Percentiles rank a stretch among this genome's conserved stretches.
phyloP scores from a whole-genome alignment of 768 basidiomycete species.

The Suillus sp. region DNA sequence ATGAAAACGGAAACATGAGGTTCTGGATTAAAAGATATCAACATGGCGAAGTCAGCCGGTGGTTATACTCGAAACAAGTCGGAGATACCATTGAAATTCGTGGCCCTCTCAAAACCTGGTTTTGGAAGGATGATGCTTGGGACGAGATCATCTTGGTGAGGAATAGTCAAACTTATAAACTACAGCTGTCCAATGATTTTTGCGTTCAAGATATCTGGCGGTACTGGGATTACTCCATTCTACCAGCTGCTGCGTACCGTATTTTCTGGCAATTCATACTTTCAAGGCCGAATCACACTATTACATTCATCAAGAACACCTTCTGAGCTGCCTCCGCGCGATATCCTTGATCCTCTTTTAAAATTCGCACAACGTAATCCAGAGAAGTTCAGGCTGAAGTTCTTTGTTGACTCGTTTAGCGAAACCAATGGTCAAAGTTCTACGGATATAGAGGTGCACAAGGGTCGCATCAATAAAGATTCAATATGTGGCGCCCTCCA shows the following conservation, averaged over 20 bases:
- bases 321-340: constrained; percentile 68
- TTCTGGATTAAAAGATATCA: constrained; percentile 85
- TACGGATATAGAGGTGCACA: constrained; percentile 31
- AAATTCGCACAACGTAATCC: constrained; percentile 52
- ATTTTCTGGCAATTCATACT: constrained; percentile 37
- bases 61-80: constrained; percentile 70
- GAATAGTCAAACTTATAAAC: neutral
- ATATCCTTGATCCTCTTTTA: constrained; percentile 55
- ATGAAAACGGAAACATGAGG: constrained; percentile 62
- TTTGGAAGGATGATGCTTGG: constrained; percentile 58
- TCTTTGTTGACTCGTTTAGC: constrained; percentile 61
- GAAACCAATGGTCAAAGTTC: constrained; percentile 19
- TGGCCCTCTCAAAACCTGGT: constrained; percentile 74
- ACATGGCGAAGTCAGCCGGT: constrained; percentile 78
- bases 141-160: constrained; percentile 81
- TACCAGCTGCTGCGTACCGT: constrained; percentile 68
- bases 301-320: constrained; percentile 68
- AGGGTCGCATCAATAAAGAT: constrained; percentile 57
- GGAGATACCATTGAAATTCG: constrained; percentile 77
- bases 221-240: constrained; percentile 87
- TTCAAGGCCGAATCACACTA: constrained; percentile 63
- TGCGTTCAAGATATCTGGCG: constrained; percentile 73
- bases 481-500: constrained; percentile 48
- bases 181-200: neutral
- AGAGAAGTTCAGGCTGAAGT: constrained; percentile 52